Evolutionary conservation across 768 basidiomycete species (phyloP).

Genomic region (Boletales sp.): DNA sequence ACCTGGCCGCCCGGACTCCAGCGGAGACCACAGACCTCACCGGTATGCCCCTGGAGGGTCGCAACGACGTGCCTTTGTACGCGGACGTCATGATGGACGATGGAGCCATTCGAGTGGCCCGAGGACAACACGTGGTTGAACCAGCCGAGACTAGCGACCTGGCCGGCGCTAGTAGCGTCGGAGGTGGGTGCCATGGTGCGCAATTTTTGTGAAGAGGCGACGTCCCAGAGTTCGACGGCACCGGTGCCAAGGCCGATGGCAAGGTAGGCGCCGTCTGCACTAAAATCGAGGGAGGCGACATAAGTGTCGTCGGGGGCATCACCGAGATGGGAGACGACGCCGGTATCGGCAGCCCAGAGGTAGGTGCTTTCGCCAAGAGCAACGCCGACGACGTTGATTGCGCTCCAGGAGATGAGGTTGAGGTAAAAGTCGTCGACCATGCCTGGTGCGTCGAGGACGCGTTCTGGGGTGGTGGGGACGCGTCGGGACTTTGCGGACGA

Average conservation of each 20-base stretch:
- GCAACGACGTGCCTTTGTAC: constrained; percentile 84
- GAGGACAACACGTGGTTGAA: constrained; percentile 79
- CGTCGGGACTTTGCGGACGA: constrained; percentile 71
- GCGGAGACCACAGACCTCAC: constrained; percentile 89
- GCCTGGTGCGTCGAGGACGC: constrained; percentile 94
- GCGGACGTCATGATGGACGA: constrained; percentile 95
- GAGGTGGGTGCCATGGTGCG: constrained; percentile 73
- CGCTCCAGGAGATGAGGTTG: constrained; percentile 89
- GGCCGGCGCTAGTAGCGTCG: constrained; percentile 37
- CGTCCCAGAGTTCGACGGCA: constrained; percentile 94
- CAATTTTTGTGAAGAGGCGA: constrained; percentile 70
- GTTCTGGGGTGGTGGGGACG: constrained; percentile 82
- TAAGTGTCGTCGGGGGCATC: constrained; percentile 75
- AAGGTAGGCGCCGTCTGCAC: constrained; percentile 76
- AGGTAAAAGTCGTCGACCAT: constrained; percentile 96
- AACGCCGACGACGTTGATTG: constrained; percentile 83
- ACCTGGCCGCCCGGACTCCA: constrained; percentile 89
- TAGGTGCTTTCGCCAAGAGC: constrained; percentile 85
- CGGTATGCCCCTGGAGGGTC: constrained; percentile 85
- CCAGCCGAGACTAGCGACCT: constrained; percentile 87
- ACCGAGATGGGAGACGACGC: constrained; percentile 73
- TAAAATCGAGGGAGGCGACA: constrained; percentile 75
- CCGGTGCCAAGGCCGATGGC: constrained; percentile 79
- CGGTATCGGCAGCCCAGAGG: constrained; percentile 92
- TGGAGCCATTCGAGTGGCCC: constrained; percentile 91